Percentiles rank a stretch among this genome's conserved stretches.
These are phyloP conservation scores for Colletotrichum karsti DNA, from an alignment of 2,329 filamentous ascomycete genomes.

Conservation along the genomic window DNA sequence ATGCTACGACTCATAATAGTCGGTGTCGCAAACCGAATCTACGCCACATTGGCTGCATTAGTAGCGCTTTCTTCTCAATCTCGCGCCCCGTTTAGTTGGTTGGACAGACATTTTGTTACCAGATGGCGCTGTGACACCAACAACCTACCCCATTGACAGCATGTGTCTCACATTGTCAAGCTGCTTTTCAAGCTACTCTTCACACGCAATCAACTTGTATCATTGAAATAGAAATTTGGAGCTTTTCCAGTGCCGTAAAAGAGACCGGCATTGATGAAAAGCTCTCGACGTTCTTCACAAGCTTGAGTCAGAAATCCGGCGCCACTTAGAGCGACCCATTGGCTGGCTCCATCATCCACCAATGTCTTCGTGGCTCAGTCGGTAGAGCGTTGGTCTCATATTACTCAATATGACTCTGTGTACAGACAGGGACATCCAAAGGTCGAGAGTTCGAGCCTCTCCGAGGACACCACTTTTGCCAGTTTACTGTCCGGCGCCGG, in stretches of 20 bases:
- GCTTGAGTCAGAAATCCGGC: neutral
- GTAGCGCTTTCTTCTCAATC: neutral
- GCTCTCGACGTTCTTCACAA: neutral
- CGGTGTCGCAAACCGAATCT: too few species aligned
- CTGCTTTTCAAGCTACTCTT: neutral
- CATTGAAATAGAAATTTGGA: too few species aligned
- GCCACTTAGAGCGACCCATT: neutral
- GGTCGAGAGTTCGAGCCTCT: slow-evolving; percentile 28
- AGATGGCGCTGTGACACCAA: neutral
- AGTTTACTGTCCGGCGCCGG: too few species aligned
- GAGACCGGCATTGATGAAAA: neutral
- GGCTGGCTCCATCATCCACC: accelerated
- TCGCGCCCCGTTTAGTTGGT: neutral
- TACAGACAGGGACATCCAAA: slow-evolving; percentile 18
- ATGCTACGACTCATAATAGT: neutral
- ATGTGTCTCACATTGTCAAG: neutral
- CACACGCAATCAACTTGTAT: neutral
- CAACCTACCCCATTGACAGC: neutral
- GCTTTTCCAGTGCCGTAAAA: neutral
- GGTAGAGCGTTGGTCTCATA: slow-evolving; percentile 30
- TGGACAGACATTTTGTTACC: too few species aligned
- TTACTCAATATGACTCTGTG: slow-evolving; percentile 9
- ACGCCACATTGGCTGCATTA: too few species aligned
- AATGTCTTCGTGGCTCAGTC: slow-evolving; percentile 26
- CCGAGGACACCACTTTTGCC: slow-evolving; percentile 6